Conservation (phyloP, 352 stramenopile genomes). For the Plasmopara muralis region DNA sequence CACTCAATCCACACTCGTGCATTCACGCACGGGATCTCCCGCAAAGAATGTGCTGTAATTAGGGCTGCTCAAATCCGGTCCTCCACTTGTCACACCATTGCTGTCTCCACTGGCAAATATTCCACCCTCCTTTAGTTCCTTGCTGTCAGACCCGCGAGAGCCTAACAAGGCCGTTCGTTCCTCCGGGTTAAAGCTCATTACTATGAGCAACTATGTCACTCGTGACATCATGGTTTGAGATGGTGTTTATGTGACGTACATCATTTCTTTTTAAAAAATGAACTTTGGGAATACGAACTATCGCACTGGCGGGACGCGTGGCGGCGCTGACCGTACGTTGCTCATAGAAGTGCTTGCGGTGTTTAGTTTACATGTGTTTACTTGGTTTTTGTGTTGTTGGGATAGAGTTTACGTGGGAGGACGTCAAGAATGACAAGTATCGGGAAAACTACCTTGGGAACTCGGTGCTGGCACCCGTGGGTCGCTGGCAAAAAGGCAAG, state of each 20-base stretch:
- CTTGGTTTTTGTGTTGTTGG: background rate
- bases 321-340: constrained; percentile 78
- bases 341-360: background rate
- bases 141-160: constrained; percentile 21
- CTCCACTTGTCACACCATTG: constrained; percentile 21
- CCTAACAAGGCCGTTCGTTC: constrained; percentile 9
- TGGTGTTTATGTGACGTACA: background rate
- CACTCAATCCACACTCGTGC: background rate
- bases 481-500: constrained; percentile 85
- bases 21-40: constrained; percentile 37
- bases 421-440: constrained; percentile 92
- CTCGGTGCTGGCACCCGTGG: constrained; percentile 81
- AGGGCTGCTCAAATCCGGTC: constrained; percentile 23
- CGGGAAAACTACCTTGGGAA: constrained; percentile 89
- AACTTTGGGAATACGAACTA: constrained; percentile 86
- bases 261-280: constrained; percentile 35
- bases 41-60: constrained; percentile 74
- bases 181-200: constrained; percentile 6
- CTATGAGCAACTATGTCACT: background rate
- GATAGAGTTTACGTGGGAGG: constrained; percentile 90
- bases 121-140: constrained; percentile 21
- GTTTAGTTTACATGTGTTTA: background rate
- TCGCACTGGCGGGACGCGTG: constrained; percentile 76
- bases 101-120: constrained; percentile 26
- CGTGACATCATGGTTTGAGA: too few relatives aligned